These are phyloP conservation scores for Globisporangium lucens DNA, from an alignment of 352 stramenopile genomes.

Conservation along the genomic window DNA sequence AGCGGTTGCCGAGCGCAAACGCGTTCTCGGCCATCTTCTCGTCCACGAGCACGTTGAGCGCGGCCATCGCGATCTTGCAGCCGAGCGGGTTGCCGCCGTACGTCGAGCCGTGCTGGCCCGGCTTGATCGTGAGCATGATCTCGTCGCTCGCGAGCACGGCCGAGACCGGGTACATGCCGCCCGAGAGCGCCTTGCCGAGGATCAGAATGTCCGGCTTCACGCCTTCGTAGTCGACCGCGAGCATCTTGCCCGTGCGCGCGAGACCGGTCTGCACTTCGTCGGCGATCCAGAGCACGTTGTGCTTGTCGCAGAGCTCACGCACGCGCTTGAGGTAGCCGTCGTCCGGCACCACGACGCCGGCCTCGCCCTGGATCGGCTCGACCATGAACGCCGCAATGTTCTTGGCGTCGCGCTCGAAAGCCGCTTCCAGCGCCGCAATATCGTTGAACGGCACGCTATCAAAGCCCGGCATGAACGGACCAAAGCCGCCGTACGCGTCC, in stretches of 20 bases:
- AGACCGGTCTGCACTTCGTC: conserved; percentile 99
- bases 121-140: conserved; percentile 98
- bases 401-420: conserved; percentile 76
- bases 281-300: conserved; percentile 99
- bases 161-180: conserved; percentile 97
- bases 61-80: conserved; percentile 96
- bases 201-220: conserved; percentile 99
- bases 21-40: conserved; percentile 96
- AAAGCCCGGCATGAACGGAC: conserved; percentile 98
- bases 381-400: conserved; percentile 99
- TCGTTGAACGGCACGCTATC: conserved; percentile 92
- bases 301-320: conserved; percentile 92
- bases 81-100: conserved; percentile 97
- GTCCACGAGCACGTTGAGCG: conserved; percentile 91
- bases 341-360: conserved; percentile 96
- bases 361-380: conserved; percentile 99
- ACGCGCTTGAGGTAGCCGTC: conserved; percentile 95
- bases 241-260: conserved; percentile 95
- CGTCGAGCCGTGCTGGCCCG: conserved; percentile 95
- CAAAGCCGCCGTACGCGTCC: conserved; percentile 88
- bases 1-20: conserved; percentile 91
- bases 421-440: conserved; percentile 76
- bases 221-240: conserved; percentile 95
- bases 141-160: conserved; percentile 96
- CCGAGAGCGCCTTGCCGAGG: conserved; percentile 95